Evolutionary conservation across 78 protist genomes (phyloP).

Genomic region (Mastigamoeba balamuthi): DNA sequence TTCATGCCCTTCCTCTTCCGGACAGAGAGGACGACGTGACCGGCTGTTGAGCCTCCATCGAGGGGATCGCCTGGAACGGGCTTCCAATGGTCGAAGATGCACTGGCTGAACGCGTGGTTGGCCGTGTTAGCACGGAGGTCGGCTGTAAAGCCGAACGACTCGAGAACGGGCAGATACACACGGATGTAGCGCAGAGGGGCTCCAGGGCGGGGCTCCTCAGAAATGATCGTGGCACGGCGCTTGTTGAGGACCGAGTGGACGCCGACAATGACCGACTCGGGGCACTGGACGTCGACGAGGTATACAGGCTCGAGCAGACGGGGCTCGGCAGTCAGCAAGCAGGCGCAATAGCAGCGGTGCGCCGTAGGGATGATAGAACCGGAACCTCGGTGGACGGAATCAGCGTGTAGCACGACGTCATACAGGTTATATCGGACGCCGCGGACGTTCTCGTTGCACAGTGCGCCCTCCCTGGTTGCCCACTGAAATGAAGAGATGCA

Average conservation of each 20-base stretch:
- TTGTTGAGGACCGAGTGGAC: conserved; percentile 66
- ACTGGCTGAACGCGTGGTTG: conserved; percentile 89
- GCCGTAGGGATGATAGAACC: conserved; percentile 82
- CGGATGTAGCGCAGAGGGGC: conserved; percentile 55
- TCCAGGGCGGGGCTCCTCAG: conserved; percentile 70
- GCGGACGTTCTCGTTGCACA: conserved; percentile 92
- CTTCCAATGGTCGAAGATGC: conserved; percentile 79
- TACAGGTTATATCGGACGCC: conserved; percentile 76
- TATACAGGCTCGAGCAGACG: conserved; percentile 88
- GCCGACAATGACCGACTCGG: conserved; percentile 65
- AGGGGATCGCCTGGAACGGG: conserved; percentile 58
- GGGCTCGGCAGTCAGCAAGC: conserved; percentile 73
- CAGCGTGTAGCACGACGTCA: conserved; percentile 90
- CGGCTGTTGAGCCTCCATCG: neutral
- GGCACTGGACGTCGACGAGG: conserved; percentile 75
- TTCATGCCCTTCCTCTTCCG: conserved; percentile 93
- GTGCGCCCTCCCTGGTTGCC: conserved; percentile 83
- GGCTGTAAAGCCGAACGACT: conserved; percentile 96
- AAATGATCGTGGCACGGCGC: conserved; percentile 84
- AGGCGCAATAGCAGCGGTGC: conserved; percentile 76
- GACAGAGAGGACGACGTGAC: conserved; percentile 18
- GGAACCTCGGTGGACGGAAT: conserved; percentile 94
- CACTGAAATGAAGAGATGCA: conserved; percentile 79
- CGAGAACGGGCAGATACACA: conserved; percentile 94
- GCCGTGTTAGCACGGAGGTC: conserved; percentile 85